Percentiles rank a stretch among this genome's conserved stretches.
Conservation (phyloP, 1,284 basidiomycete species). For the Sporisorium sorghi region DNA sequence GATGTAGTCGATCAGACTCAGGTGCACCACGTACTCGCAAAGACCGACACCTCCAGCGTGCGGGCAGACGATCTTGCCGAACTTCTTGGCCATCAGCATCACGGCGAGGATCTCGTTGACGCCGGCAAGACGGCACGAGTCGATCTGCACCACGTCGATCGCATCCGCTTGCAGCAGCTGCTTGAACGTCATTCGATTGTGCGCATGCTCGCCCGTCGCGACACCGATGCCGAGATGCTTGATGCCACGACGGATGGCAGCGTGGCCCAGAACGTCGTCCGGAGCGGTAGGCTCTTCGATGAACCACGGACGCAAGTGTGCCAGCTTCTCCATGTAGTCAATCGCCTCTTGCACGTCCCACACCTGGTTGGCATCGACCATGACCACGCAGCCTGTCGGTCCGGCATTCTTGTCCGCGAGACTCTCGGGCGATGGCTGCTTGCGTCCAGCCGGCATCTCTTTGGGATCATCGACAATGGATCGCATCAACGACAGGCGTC, state of each 20-base stretch:
- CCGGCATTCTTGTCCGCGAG: slow-evolving; percentile 84
- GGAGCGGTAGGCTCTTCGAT: slow-evolving; percentile 73
- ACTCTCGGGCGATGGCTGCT: slow-evolving; percentile 28
- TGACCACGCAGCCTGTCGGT: slow-evolving; percentile 89
- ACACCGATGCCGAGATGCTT: slow-evolving; percentile 88
- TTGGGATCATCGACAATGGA: slow-evolving; percentile 81
- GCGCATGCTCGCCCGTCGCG: slow-evolving; percentile 94
- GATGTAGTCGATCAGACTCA: slow-evolving; percentile 81
- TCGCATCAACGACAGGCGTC: slow-evolving; percentile 86
- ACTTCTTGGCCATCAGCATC: slow-evolving; percentile 93
- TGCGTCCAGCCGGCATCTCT: slow-evolving; percentile 49
- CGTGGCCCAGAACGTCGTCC: slow-evolving; percentile 73
- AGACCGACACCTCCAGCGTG: slow-evolving; percentile 95
- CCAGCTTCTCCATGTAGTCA: slow-evolving; percentile 85
- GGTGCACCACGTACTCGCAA: slow-evolving; percentile 90
- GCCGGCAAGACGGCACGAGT: slow-evolving; percentile 90
- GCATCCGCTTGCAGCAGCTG: slow-evolving; percentile 91
- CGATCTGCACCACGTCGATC: slow-evolving; percentile 95
- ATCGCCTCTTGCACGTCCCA: slow-evolving; percentile 95
- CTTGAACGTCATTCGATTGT: slow-evolving; percentile 95
- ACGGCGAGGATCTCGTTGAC: slow-evolving; percentile 93
- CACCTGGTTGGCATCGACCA: slow-evolving; percentile 97
- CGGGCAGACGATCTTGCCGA: slow-evolving; percentile 76
- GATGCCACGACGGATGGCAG: slow-evolving; percentile 81
- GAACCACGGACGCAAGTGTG: slow-evolving; percentile 86